Conservation (phyloP, 2,329 filamentous ascomycete species). For the Emmonsiellopsis sp. region DNA sequence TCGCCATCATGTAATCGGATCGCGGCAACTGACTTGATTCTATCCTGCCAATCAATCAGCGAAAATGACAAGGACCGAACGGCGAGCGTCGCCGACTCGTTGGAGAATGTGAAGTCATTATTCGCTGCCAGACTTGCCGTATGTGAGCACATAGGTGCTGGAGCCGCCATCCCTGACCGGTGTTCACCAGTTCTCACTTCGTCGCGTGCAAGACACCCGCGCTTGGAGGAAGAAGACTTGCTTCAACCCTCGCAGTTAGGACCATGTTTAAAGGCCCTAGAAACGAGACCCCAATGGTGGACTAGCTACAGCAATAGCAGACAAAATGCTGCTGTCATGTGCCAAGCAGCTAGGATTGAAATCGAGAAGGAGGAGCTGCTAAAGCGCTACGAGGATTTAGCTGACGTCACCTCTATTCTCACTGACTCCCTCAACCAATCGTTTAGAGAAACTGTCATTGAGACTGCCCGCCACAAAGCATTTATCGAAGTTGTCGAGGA, state of each 20-base stretch:
- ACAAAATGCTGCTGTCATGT: slow-evolving; percentile 54
- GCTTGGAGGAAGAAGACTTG: slow-evolving; percentile 6
- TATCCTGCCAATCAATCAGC: slow-evolving; percentile 45
- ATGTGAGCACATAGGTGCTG: slow-evolving; percentile 51
- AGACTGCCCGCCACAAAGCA: slow-evolving; percentile 21
- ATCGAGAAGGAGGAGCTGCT: slow-evolving; percentile 45
- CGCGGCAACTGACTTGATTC: slow-evolving; percentile 43
- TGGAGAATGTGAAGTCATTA: slow-evolving; percentile 44
- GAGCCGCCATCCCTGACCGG: slow-evolving; percentile 39
- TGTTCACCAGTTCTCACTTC: slow-evolving; percentile 44
- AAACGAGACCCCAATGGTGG: slow-evolving; percentile 50
- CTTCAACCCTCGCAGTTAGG: slow-evolving; percentile 28
- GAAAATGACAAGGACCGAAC: slow-evolving; percentile 18
- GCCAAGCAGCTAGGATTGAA: slow-evolving; percentile 50
- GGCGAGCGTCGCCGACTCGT: slow-evolving; percentile 18
- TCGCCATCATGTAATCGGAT: slow-evolving; percentile 45
- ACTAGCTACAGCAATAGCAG: slow-evolving; percentile 55
- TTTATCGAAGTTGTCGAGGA: slow-evolving; percentile 25
- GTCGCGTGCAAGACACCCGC: slow-evolving; percentile 14
- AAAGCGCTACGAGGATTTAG: slow-evolving; percentile 29
- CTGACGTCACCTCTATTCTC: slow-evolving; percentile 28
- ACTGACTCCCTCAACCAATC: slow-evolving; percentile 26
- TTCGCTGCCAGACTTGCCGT: slow-evolving; percentile 56
- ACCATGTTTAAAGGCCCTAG: slow-evolving; percentile 46
- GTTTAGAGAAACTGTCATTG: slow-evolving; percentile 21